Conservation (phyloP, 441 rosid species). For the Breynia disticha region DNA sequence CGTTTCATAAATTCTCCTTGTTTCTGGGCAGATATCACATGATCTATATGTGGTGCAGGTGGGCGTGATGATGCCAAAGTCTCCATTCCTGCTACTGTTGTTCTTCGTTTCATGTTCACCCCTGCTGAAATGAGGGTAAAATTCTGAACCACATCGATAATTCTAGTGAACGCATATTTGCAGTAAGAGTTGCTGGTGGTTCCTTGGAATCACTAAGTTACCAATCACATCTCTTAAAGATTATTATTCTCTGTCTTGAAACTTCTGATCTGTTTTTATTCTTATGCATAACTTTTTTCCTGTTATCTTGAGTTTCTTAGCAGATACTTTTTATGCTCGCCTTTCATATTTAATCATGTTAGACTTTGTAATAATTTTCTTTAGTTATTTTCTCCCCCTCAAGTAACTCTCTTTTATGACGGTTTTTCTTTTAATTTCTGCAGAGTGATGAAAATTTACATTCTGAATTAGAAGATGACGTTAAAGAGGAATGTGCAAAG, state of each 20-base stretch:
- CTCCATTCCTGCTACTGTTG: slow-evolving; percentile 59
- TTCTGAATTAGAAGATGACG: slow-evolving; percentile 71
- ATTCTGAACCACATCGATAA: slow-evolving; percentile 2
- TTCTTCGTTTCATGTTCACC: slow-evolving; percentile 75
- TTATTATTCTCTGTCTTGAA: too few species aligned
- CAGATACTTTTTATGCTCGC: too few species aligned
- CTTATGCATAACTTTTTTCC: too few species aligned
- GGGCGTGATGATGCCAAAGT: slow-evolving; percentile 91
- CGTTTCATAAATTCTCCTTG: background rate
- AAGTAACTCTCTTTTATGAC: background rate
- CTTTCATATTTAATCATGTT: too few species aligned
- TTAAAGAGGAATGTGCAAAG: slow-evolving; percentile 75
- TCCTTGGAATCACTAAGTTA: background rate
- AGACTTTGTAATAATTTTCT: background rate
- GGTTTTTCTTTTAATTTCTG: slow-evolving; percentile 8
- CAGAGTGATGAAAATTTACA: slow-evolving; percentile 73
- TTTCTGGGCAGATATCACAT: background rate
- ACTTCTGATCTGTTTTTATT: too few species aligned
- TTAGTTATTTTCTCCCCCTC: background rate
- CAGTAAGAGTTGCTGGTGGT: background rate
- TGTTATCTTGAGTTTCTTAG: too few species aligned
- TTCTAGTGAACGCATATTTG: background rate
- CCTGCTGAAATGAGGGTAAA: slow-evolving; percentile 83
- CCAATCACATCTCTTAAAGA: background rate
- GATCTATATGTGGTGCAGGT: slow-evolving; percentile 35